These are phyloP conservation scores for Malus hybrid DNA, from an alignment of 331 rosid genomes.

Conservation along the genomic window DNA sequence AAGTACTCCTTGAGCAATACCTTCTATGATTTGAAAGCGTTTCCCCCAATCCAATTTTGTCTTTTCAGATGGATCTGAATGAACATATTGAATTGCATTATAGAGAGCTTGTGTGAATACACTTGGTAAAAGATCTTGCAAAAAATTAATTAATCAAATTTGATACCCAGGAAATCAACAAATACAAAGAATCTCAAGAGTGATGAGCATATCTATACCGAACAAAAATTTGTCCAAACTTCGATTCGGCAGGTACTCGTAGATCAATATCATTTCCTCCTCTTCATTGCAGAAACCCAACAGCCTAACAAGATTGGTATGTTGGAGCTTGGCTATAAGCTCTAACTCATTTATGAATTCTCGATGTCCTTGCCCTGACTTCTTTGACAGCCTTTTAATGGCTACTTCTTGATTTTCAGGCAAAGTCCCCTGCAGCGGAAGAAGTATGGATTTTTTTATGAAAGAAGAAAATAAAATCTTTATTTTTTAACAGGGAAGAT, in stretches of 20 bases:
- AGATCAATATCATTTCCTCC: conserved; percentile 12
- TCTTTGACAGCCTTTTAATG: conserved; percentile 11
- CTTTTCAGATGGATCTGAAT: neutral
- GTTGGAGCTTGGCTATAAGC: conserved; percentile 20
- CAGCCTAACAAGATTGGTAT: conserved; percentile 16
- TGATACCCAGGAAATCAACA: neutral
- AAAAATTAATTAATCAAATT: neutral
- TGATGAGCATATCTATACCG: neutral
- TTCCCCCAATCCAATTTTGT: neutral
- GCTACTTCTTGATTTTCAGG: conserved; percentile 13
- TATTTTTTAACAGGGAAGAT: too few relatives aligned
- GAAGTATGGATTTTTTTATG: neutral
- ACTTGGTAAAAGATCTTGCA: neutral
- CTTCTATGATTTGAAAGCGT: neutral
- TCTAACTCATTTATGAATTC: conserved; percentile 16
- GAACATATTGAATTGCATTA: neutral
- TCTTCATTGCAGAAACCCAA: conserved; percentile 19
- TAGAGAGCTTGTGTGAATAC: too few relatives aligned
- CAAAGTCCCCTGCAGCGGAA: conserved; percentile 2
- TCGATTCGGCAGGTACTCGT: conserved; percentile 5
- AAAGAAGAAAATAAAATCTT: too few relatives aligned
- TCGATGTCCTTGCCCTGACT: conserved; percentile 6
- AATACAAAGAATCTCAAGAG: neutral
- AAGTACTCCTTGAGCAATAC: neutral
- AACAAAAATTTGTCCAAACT: conserved; percentile 14